phyloP scores from a whole-genome alignment of 257 asterid genomes.

The Ophiorrhiza pumila region DNA sequence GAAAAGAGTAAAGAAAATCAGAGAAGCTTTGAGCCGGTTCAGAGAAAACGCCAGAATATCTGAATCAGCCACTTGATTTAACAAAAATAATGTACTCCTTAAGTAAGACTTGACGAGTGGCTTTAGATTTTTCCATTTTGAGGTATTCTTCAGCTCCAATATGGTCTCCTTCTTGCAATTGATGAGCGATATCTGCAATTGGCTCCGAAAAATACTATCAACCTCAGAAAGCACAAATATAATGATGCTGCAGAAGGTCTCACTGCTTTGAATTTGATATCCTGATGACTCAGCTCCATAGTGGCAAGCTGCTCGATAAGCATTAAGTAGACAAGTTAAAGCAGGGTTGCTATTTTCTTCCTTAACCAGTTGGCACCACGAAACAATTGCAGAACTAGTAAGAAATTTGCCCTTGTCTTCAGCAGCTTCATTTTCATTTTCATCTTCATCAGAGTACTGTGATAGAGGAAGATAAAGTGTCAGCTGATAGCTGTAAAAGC shows the following conservation, averaged over 20 bases:
- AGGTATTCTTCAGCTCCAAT: slow-evolving; percentile 46
- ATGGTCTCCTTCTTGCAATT: slow-evolving; percentile 48
- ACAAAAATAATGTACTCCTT: slow-evolving; percentile 73
- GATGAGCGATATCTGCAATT: slow-evolving; percentile 52
- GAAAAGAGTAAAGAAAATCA: slow-evolving; percentile 63
- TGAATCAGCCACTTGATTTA: slow-evolving; percentile 77
- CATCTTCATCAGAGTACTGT: slow-evolving; percentile 82
- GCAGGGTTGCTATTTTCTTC: slow-evolving; percentile 55
- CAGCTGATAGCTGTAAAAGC: background rate
- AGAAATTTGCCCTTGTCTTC: slow-evolving; percentile 42
- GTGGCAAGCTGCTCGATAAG: slow-evolving; percentile 89
- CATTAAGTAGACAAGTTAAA: slow-evolving; percentile 65
- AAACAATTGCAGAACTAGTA: slow-evolving; percentile 40
- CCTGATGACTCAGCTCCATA: slow-evolving; percentile 70
- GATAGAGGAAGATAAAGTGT: slow-evolving; percentile 14
- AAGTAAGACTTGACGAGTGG: slow-evolving; percentile 72
- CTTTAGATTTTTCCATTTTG: slow-evolving; percentile 60
- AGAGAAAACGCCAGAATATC: slow-evolving; percentile 67
- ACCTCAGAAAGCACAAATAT: slow-evolving; percentile 63
- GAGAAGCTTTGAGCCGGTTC: slow-evolving; percentile 60
- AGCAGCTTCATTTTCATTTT: slow-evolving; percentile 40
- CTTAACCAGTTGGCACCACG: slow-evolving; percentile 61
- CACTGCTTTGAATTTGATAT: slow-evolving; percentile 54
- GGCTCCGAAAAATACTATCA: slow-evolving; percentile 57
- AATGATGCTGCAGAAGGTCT: slow-evolving; percentile 59